Evolutionary conservation across 768 basidiomycete genomes (phyloP), one percentile per base, ranked within the genome.

Genomic region (Trametes punicea): DNA sequence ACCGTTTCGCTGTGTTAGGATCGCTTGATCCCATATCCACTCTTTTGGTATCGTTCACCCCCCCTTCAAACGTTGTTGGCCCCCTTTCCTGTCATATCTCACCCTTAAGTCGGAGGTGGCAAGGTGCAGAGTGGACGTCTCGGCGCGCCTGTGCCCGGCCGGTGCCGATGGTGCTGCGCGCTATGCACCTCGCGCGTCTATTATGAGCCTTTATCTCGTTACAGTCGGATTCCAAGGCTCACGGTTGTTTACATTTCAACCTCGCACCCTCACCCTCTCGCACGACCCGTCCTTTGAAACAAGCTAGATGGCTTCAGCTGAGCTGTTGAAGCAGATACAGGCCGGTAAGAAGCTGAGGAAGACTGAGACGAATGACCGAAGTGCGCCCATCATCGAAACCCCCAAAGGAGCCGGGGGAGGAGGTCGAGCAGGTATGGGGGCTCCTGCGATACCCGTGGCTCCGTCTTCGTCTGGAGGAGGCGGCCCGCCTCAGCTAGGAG

Each of bases 311-410:
- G 86, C 87, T 5, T 86, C 85, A 29, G 79, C 79, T 64, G 90
- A 88, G 61, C 79, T 93, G 38, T 72, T 94, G 57, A 81, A 85
- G 57, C 84, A 89, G 65, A 93, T 93, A 34, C 91, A 93, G 71
- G 80, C 85, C 0, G 93, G 93, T 26, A 93, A 81, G 72, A 80
- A 55, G 55, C 77, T 97, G 51, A 93, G 87, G 76, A 96, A 94
- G 70, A 74, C 89, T 4, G 79, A 81, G 52, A 96, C 91, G 2
- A 80, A 85, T 76, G 93, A 96, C 68, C 79, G 89, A 31, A 93
- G 90, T 72, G 82, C 75, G 8, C 89, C 91, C 4, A 7, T 51
- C 0, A 29, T 93, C 46, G 88, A 87, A 6, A 60, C 68, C 21
- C 74, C 78, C 27, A 73, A 73, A 52, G 64, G 65, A 31, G 65